A percentile compares a stretch with the other conserved stretches of the same genome.
Conservation (phyloP, 139 green algal genomes). For the Marvania coccoides region DNA sequence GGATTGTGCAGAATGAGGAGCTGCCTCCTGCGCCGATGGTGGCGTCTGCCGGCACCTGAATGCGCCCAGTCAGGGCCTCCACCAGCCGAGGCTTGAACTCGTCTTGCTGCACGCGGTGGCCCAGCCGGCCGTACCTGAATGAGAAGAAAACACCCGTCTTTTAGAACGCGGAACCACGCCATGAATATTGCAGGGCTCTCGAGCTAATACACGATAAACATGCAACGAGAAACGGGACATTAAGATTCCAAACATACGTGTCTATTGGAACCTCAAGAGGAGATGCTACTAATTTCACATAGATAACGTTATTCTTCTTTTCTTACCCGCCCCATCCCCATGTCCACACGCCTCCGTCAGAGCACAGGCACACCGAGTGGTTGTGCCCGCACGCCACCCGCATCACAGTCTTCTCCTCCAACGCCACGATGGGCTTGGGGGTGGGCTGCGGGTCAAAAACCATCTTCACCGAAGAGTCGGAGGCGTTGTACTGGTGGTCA, state of each 20-base stretch:
- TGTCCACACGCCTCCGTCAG: constrained; percentile 35
- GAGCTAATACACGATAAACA: no score
- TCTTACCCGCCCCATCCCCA: constrained; percentile 49
- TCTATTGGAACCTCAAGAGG: no score
- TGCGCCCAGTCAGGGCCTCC: constrained; percentile 56
- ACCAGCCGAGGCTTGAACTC: constrained; percentile 66
- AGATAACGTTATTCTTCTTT: constrained; percentile 43
- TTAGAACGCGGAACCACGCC: constrained; percentile 39
- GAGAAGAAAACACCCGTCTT: no score
- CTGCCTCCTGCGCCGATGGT: constrained; percentile 42
- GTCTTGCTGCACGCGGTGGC: constrained; percentile 82
- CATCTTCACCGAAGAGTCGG: constrained; percentile 76
- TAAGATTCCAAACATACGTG: no score
- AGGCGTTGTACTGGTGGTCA: constrained; percentile 84
- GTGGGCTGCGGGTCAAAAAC: constrained; percentile 78
- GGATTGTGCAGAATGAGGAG: constrained; percentile 59
- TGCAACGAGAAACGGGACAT: no score
- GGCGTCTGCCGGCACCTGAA: constrained; percentile 21
- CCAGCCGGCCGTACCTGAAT: constrained; percentile 90
- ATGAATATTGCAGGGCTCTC: no score
- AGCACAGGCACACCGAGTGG: constrained; percentile 60
- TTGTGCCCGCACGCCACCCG: constrained; percentile 71
- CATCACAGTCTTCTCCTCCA: constrained; percentile 50
- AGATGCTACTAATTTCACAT: background rate
- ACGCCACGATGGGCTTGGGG: constrained; percentile 50